Percentiles rank a stretch among this genome's conserved stretches.
These are phyloP conservation scores for Apiospora phragmitis DNA, from an alignment of 2,329 filamentous ascomycete genomes.

Conservation along the genomic window DNA sequence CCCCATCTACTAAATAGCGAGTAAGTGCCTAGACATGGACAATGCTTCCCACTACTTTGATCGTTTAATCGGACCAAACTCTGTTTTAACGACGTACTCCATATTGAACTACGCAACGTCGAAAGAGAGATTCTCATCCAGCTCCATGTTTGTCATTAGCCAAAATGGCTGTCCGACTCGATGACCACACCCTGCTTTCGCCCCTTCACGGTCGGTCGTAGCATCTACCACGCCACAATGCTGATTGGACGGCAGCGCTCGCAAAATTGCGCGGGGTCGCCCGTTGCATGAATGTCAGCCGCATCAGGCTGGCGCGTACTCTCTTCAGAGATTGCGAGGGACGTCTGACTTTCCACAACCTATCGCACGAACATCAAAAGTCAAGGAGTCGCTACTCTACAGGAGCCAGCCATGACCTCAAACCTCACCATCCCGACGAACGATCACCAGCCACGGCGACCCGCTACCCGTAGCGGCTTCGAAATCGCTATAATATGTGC, in stretches of 20 bases:
- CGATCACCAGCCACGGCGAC: neutral
- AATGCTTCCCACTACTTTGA: too few species aligned
- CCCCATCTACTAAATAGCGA: too few species aligned
- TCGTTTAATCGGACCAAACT: too few species aligned
- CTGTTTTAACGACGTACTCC: too few species aligned
- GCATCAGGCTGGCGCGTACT: neutral
- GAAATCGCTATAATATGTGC: constrained; percentile 34
- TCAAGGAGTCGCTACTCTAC: too few species aligned
- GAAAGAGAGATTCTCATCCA: neutral
- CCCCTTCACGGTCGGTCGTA: neutral
- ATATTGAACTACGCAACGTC: too few species aligned
- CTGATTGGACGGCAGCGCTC: neutral
- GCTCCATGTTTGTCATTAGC: neutral
- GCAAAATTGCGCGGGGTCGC: neutral
- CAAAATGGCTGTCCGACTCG: neutral
- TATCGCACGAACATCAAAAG: too few species aligned
- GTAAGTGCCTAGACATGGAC: too few species aligned
- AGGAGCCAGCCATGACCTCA: too few species aligned
- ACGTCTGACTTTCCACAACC: too few species aligned
- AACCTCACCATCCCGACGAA: neutral
- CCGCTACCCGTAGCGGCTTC: constrained; percentile 22
- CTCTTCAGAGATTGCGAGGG: too few species aligned
- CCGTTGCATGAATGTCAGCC: neutral
- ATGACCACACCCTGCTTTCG: neutral
- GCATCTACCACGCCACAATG: neutral